A percentile compares a stretch with the other conserved stretches of the same genome.
Conservation (phyloP, 1,139 yeast genomes). For the Hanseniaspora gamundiae region DNA sequence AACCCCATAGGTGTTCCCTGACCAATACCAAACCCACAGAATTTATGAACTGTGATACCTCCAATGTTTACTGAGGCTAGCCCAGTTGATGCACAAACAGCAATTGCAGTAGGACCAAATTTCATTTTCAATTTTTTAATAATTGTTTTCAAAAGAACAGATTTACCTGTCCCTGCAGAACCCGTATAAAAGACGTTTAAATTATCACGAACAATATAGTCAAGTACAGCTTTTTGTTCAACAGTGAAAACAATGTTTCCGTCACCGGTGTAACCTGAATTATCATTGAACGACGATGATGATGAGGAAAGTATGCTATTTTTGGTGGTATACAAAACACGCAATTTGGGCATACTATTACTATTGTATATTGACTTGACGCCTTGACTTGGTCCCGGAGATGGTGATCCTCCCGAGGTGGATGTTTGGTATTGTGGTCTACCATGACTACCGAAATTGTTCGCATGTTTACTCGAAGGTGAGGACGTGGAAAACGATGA, state of each 20-base stretch:
- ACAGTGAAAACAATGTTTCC: slow-evolving; percentile 16
- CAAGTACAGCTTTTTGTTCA: slow-evolving; percentile 46
- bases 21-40: slow-evolving; percentile 72
- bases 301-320: not conserved
- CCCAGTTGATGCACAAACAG: slow-evolving; percentile 86
- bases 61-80: slow-evolving; percentile 82
- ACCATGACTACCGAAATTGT: not conserved
- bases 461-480: not conserved
- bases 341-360: no score
- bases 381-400: no score
- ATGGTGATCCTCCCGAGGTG: no score
- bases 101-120: slow-evolving; percentile 41
- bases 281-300: not conserved
- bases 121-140: slow-evolving; percentile 35
- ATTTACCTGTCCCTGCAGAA: slow-evolving; percentile 80
- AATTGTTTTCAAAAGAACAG: slow-evolving; percentile 53
- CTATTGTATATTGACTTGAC: no score
- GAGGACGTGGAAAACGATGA: not conserved
- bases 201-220: slow-evolving; percentile 36
- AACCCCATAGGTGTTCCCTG: slow-evolving; percentile 34
- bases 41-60: slow-evolving; percentile 70
- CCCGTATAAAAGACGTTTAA: slow-evolving; percentile 61
- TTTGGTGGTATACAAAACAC: not conserved
- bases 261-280: not conserved
- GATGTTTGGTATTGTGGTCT: not conserved